Evolutionary conservation across 2,329 filamentous ascomycete species (phyloP).

Genomic region (Talaromyces sp.): DNA sequence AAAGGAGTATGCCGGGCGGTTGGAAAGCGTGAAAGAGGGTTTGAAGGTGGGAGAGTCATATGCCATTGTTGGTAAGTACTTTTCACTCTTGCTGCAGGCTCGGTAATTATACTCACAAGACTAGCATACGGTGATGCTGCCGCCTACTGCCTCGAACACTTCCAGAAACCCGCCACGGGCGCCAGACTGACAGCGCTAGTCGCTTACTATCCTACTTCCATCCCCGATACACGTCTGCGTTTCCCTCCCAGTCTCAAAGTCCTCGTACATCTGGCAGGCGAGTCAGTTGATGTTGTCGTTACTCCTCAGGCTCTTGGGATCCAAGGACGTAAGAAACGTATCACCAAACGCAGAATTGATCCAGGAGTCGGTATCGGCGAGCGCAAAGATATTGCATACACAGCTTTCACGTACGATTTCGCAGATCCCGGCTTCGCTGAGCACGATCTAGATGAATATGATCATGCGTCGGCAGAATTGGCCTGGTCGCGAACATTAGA

Average conservation of each 20-base stretch:
- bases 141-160: slow-evolving; percentile 56
- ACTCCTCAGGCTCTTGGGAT: slow-evolving; percentile 52
- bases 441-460: slow-evolving; percentile 63
- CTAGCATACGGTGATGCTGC: slow-evolving; percentile 61
- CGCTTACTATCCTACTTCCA: slow-evolving; percentile 60
- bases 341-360: slow-evolving; percentile 47
- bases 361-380: slow-evolving; percentile 52
- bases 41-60: slow-evolving; percentile 59
- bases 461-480: slow-evolving; percentile 60
- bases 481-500: slow-evolving; percentile 66
- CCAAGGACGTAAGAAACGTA: slow-evolving; percentile 47
- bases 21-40: slow-evolving; percentile 52
- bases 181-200: slow-evolving; percentile 54
- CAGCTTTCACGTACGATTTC: slow-evolving; percentile 52
- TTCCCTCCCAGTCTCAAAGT: slow-evolving; percentile 44
- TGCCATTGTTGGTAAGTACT: slow-evolving; percentile 55
- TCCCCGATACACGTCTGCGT: slow-evolving; percentile 47
- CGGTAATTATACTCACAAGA: neutral
- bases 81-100: neutral
- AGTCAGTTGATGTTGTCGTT: slow-evolving; percentile 47
- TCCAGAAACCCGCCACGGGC: slow-evolving; percentile 54
- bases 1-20: slow-evolving; percentile 48
- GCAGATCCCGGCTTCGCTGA: slow-evolving; percentile 67
- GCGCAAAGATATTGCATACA: slow-evolving; percentile 32
- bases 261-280: slow-evolving; percentile 56